Evolutionary conservation across 2,329 filamentous ascomycete genomes (phyloP), one percentile per base, ranked within the genome.

Genomic region (Aspergillus sp.): DNA sequence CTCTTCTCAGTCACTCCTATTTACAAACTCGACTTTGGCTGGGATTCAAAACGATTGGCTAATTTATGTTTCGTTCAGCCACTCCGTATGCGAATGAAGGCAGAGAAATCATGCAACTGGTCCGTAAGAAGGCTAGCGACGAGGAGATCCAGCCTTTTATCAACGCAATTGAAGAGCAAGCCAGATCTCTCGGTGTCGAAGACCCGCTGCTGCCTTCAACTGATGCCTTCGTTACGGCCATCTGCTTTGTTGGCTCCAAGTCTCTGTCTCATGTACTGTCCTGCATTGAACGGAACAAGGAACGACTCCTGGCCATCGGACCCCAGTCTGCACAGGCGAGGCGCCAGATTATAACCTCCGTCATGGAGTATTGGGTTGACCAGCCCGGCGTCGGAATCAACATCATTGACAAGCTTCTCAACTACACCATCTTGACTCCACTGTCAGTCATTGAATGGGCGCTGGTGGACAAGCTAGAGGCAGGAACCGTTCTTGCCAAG

Each of bases 321-420:
- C 83, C 88, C 1, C 84, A 87, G 49, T 94, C 90, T 0, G 86
- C 92, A 60, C 84, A 84, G 2, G 92, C 92, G 1, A 87, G 92
- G 42, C 85, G 88, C 44, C 95, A 99, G 77, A 96, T 99, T 70
- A 90, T 98, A 68, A 86, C 89, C 5, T 91, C 91, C 4, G 92
- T 98, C 41, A 91, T 97, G 81, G 84, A 88, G 42, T 99, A 97
- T 81, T 99, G 95, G 95, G 85, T 86, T 50, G 89, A 94, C 32
- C 94, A 99, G 70, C 92, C 94, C 0, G 95, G 95, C 61, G 89
- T 96, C 47, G 95, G 92, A 3, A 86, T 98, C 67, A 91, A 90
- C 68, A 96, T 99, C 69, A 85, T 98, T 60, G 94, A 98, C 81
- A 98, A 98, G 78, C 85, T 99, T 5, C 88, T 99, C 68, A 99